phyloP scores from a whole-genome alignment of 2,329 filamentous ascomycete genomes.

The Aspergillus tamarii region DNA sequence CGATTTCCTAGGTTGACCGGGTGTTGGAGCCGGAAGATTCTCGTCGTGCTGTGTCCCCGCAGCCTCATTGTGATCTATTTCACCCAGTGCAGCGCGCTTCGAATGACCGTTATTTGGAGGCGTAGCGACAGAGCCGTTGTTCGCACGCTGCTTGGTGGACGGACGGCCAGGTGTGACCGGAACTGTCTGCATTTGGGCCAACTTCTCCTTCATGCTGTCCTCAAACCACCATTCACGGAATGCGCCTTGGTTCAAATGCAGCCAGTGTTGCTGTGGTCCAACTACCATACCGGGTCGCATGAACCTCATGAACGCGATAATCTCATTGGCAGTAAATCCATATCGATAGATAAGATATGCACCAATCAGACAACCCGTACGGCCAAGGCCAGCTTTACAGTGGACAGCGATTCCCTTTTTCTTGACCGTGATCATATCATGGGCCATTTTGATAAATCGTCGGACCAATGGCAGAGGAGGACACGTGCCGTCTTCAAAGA shows the following conservation, averaged over 20 bases:
- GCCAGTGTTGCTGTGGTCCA: conserved; percentile 97
- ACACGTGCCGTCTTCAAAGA: conserved; percentile 97
- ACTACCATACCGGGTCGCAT: conserved; percentile 99
- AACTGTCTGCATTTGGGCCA: conserved; percentile 67
- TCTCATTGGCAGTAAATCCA: conserved; percentile 95
- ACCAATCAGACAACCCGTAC: conserved; percentile 94
- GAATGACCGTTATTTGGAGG: conserved; percentile 79
- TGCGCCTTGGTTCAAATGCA: conserved; percentile 92
- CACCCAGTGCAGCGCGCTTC: conserved; percentile 83
- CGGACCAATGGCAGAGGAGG: conserved; percentile 85
- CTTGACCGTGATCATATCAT: conserved; percentile 88
- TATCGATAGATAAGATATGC: conserved; percentile 97
- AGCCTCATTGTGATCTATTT: conserved; percentile 81
- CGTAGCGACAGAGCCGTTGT: conserved; percentile 74
- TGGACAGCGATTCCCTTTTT: conserved; percentile 95
- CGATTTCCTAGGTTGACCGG: conserved; percentile 91
- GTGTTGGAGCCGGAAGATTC: conserved; percentile 90
- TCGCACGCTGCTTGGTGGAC: conserved; percentile 64
- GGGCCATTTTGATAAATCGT: conserved; percentile 91
- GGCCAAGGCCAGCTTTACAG: conserved; percentile 95
- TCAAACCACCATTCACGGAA: conserved; percentile 98
- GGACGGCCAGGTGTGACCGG: conserved; percentile 58
- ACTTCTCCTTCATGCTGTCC: conserved; percentile 77
- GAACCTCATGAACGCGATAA: conserved; percentile 98
- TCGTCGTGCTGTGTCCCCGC: conserved; percentile 63